Evolutionary conservation across 768 basidiomycete genomes (phyloP).

Genomic region (Hericium coralloides): DNA sequence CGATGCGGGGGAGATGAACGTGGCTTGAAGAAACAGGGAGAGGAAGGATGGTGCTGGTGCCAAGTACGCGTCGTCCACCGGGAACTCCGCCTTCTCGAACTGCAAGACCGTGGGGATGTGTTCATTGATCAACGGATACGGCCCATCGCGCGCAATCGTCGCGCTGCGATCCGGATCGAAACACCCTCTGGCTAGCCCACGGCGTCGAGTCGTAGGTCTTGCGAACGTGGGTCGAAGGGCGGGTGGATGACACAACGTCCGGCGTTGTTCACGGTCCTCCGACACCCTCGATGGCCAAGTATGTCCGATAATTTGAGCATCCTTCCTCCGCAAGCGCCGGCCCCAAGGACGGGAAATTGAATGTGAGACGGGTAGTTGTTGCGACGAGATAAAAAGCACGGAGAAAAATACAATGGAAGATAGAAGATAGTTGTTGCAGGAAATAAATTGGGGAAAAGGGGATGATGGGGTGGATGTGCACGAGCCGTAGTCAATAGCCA

Average conservation of each 20-base stretch:
- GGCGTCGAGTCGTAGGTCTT: constrained; percentile 29
- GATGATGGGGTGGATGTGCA: constrained; percentile 12
- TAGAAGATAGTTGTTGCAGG: neutral
- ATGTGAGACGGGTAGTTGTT: constrained; percentile 7
- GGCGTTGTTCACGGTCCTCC: constrained; percentile 27
- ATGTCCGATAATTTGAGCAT: constrained; percentile 7
- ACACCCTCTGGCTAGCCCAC: constrained; percentile 26
- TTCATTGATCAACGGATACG: constrained; percentile 20
- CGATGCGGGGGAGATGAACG: constrained; percentile 3
- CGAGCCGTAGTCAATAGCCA: constrained; percentile 20
- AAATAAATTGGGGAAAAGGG: neutral
- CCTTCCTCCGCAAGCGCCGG: constrained; percentile 9
- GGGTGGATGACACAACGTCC: constrained; percentile 18
- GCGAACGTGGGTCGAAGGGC: constrained; percentile 15
- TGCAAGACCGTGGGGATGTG: constrained; percentile 13
- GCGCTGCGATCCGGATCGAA: constrained; percentile 23
- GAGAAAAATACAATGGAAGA: constrained; percentile 19
- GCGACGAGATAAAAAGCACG: constrained; percentile 27
- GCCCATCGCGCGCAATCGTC: constrained; percentile 12
- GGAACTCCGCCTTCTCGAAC: constrained; percentile 11
- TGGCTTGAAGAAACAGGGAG: constrained; percentile 7
- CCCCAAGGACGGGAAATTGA: neutral
- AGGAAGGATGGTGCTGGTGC: constrained; percentile 2
- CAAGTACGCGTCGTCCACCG: constrained; percentile 11
- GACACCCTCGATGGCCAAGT: constrained; percentile 21